Conservation (phyloP, 1,284 basidiomycete genomes). For the Sporisorium graminicola region DNA sequence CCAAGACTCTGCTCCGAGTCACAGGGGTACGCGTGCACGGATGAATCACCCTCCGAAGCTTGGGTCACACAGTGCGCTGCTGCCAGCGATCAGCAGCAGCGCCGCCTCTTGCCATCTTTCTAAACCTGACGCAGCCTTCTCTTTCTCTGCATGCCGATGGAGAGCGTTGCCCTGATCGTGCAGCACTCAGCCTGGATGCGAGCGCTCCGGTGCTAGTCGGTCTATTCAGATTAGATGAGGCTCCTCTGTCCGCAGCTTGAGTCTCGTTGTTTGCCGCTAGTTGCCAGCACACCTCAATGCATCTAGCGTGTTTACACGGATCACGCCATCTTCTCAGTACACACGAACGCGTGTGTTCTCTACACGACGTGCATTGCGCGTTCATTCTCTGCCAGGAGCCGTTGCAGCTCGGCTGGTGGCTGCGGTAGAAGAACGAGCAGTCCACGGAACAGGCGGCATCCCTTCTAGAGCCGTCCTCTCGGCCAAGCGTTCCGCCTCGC, state of each 20-base stretch:
- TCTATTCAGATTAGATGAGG: background rate
- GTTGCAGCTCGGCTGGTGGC: background rate
- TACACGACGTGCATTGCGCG: background rate
- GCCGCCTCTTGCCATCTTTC: too few relatives aligned
- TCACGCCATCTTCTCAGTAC: background rate
- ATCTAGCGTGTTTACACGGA: too few relatives aligned
- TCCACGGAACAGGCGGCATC: slow-evolving; percentile 12
- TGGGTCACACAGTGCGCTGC: too few relatives aligned
- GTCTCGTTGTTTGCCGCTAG: background rate
- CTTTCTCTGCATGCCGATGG: too few relatives aligned
- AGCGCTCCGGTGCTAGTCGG: background rate
- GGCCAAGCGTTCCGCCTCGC: background rate
- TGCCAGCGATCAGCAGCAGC: too few relatives aligned
- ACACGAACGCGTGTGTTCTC: background rate
- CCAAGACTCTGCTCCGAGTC: slow-evolving; percentile 4
- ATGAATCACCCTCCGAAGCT: too few relatives aligned
- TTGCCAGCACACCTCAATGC: background rate
- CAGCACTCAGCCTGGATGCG: too few relatives aligned
- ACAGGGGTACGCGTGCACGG: background rate
- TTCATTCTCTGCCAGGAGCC: too few relatives aligned
- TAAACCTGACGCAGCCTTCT: too few relatives aligned
- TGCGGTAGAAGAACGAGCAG: slow-evolving; percentile 5
- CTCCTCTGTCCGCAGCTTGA: too few relatives aligned
- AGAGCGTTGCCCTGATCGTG: too few relatives aligned
- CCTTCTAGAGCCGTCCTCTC: background rate